These are phyloP conservation scores for Apiospora malaysiana DNA, from an alignment of 2,329 filamentous ascomycete species.

Conservation along the genomic window DNA sequence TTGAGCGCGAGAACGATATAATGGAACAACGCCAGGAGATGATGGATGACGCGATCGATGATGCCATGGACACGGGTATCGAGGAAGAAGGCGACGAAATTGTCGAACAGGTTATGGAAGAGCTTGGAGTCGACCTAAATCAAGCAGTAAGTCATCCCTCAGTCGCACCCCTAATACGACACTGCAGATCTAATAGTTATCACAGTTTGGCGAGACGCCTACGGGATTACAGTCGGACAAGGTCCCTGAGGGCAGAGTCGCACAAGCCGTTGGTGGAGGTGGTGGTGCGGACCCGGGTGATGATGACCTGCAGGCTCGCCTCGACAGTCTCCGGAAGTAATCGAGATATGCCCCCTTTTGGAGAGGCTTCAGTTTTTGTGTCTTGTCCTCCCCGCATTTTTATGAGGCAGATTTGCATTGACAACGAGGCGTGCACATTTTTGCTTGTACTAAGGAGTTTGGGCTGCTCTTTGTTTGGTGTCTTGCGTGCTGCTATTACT, in stretches of 20 bases:
- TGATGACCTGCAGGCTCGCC: slow-evolving; percentile 89
- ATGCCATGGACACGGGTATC: slow-evolving; percentile 86
- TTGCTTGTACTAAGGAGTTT: slow-evolving; percentile 6
- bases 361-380: neutral
- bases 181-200: slow-evolving; percentile 17
- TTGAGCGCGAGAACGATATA: slow-evolving; percentile 97
- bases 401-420: neutral
- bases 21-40: slow-evolving; percentile 99
- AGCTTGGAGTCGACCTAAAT: slow-evolving; percentile 93
- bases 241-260: slow-evolving; percentile 77
- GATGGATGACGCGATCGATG: slow-evolving; percentile 99
- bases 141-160: slow-evolving; percentile 70
- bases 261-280: slow-evolving; percentile 78
- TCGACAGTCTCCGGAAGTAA: slow-evolving; percentile 80
- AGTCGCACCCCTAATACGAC: neutral
- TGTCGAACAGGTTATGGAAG: slow-evolving; percentile 93
- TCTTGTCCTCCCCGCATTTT: neutral
- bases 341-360: neutral
- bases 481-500: slow-evolving; percentile 5
- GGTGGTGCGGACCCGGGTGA: slow-evolving; percentile 71
- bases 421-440: neutral
- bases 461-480: neutral
- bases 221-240: slow-evolving; percentile 77
- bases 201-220: slow-evolving; percentile 88
- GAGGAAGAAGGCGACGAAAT: slow-evolving; percentile 98